These are phyloP conservation scores for Eucalyptus pauciflora DNA, from an alignment of 345 rosid species.

Conservation along the genomic window DNA sequence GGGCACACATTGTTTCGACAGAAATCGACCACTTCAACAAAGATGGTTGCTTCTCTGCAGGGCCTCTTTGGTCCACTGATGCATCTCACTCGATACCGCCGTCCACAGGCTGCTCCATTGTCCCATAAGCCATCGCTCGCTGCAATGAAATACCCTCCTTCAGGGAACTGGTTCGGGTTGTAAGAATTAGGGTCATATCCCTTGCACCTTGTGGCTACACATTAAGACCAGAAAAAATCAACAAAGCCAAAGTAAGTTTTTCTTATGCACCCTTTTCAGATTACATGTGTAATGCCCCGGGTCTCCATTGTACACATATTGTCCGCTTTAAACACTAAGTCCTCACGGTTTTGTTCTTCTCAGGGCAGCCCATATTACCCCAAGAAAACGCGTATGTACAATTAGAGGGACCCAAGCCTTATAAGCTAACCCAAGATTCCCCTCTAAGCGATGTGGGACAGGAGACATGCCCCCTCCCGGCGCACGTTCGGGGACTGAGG, in stretches of 20 bases:
- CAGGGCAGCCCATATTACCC: no score
- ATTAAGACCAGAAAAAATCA: neutral
- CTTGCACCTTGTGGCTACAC: slow-evolving; percentile 11
- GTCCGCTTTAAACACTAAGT: no score
- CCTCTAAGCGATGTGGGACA: no score
- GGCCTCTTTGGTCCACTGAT: slow-evolving; percentile 20
- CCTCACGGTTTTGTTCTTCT: no score
- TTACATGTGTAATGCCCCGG: neutral
- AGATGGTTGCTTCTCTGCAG: slow-evolving; percentile 2
- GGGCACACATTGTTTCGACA: slow-evolving; percentile 2
- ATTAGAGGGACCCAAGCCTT: no score
- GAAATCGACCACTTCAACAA: slow-evolving; percentile 11
- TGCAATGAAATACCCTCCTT: slow-evolving; percentile 5
- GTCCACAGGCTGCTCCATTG: slow-evolving; percentile 18
- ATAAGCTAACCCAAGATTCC: no score
- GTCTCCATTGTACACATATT: no score
- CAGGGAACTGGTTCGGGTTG: slow-evolving; percentile 5
- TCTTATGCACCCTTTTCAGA: neutral
- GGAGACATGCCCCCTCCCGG: no score
- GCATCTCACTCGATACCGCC: slow-evolving; percentile 15
- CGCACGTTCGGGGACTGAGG: no score
- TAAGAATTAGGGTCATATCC: neutral
- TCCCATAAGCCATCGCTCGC: slow-evolving; percentile 23
- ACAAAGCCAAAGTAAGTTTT: neutral
- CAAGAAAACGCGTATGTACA: no score